These are phyloP conservation scores for Hevea brasiliensis DNA, from an alignment of 345 rosid species.

Conservation along the genomic window DNA sequence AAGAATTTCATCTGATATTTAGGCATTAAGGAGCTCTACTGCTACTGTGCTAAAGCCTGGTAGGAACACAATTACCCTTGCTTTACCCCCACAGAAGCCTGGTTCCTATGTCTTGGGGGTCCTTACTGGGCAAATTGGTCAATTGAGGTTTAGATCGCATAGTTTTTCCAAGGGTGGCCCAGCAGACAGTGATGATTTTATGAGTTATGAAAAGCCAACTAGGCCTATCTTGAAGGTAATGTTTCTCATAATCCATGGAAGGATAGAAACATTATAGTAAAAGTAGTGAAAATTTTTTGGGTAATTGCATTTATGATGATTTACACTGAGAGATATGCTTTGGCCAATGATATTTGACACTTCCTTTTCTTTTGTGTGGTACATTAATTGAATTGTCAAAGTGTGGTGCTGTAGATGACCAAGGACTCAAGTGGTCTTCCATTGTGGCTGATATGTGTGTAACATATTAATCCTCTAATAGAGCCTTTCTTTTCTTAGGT, in stretches of 20 bases:
- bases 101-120: conserved; percentile 95
- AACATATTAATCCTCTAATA: conserved; percentile 25
- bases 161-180: conserved; percentile 96
- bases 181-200: conserved; percentile 91
- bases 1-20: conserved; percentile 33
- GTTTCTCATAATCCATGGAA: conserved; percentile 19
- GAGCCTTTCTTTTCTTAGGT: conserved; percentile 49
- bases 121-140: conserved; percentile 93
- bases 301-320: not conserved
- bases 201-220: conserved; percentile 95
- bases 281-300: not conserved
- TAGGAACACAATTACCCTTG: conserved; percentile 63
- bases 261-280: not conserved
- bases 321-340: not conserved
- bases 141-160: conserved; percentile 89
- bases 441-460: not conserved
- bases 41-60: conserved; percentile 76
- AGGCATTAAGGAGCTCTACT: conserved; percentile 77
- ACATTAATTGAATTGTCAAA: not conserved
- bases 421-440: conserved; percentile 7
- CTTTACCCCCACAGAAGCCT: conserved; percentile 86
- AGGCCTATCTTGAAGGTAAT: conserved; percentile 86
- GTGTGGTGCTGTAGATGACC: not conserved
- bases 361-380: not conserved
- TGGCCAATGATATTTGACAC: not conserved